A percentile compares a stretch with the other conserved stretches of the same genome.
phyloP scores from a whole-genome alignment of 495 filamentous ascomycete species.

The Amphirosellinia nigrospora region DNA sequence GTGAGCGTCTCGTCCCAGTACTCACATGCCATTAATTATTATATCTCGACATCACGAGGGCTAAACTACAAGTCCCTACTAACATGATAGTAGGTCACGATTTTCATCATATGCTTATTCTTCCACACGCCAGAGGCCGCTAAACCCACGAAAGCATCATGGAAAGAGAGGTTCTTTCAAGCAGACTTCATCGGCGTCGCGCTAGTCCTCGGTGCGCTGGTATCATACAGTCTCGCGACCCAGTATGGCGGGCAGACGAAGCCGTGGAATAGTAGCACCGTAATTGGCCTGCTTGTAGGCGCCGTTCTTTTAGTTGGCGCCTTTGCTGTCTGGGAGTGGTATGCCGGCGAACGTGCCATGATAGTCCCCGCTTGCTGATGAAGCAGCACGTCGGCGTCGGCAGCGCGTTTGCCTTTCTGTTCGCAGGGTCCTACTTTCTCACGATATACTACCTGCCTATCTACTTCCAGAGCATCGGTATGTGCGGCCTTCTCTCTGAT shows the following conservation, averaged over 20 bases:
- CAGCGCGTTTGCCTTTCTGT: not conserved
- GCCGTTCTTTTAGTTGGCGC: not conserved
- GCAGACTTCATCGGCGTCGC: slow-evolving; percentile 39
- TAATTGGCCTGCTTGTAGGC: slow-evolving; percentile 56
- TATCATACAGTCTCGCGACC: slow-evolving; percentile 52
- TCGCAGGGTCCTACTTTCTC: slow-evolving; percentile 52
- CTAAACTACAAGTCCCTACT: too few relatives aligned
- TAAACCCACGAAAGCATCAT: slow-evolving; percentile 35
- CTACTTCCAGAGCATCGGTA: slow-evolving; percentile 63
- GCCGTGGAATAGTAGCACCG: slow-evolving; percentile 48
- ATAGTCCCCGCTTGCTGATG: not conserved
- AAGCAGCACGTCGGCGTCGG: not conserved
- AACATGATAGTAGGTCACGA: slow-evolving; percentile 44
- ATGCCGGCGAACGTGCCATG: not conserved
- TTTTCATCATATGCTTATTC: slow-evolving; percentile 53
- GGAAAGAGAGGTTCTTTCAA: slow-evolving; percentile 47
- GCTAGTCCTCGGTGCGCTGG: slow-evolving; percentile 51
- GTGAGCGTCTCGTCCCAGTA: too few relatives aligned
- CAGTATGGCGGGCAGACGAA: slow-evolving; percentile 55
- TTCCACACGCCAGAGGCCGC: slow-evolving; percentile 54
- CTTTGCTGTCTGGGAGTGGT: not conserved
- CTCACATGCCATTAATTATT: too few relatives aligned
- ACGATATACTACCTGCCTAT: slow-evolving; percentile 67
- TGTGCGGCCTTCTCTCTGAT: too few relatives aligned
- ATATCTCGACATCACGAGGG: too few relatives aligned